These are phyloP conservation scores for Chaetomiaceae sp. DNA, from an alignment of 2,329 filamentous ascomycete species.

Conservation along the genomic window DNA sequence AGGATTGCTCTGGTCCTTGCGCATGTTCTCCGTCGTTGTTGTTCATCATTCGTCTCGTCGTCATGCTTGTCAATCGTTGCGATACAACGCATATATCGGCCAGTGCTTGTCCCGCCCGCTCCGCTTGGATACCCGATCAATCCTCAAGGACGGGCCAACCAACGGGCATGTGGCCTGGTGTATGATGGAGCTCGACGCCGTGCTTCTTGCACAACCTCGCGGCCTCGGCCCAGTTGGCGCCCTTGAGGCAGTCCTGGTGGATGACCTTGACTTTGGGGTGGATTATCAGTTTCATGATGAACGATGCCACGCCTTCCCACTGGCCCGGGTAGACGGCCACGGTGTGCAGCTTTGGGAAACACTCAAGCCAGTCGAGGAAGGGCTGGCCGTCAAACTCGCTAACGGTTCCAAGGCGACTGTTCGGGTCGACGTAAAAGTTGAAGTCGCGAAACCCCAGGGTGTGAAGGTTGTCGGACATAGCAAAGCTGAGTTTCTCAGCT, in stretches of 20 bases:
- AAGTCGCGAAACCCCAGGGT: slow-evolving; percentile 25
- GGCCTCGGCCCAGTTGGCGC: slow-evolving; percentile 14
- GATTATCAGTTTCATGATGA: slow-evolving; percentile 17
- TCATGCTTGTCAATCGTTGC: no score
- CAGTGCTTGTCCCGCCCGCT: no score
- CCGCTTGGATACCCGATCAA: not conserved
- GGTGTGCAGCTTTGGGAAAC: slow-evolving; percentile 22
- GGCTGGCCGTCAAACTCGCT: slow-evolving; percentile 22
- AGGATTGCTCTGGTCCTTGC: no score
- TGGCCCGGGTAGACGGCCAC: slow-evolving; percentile 20
- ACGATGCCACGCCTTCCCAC: not conserved
- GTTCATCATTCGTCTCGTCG: no score
- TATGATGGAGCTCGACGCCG: slow-evolving; percentile 15
- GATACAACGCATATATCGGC: no score
- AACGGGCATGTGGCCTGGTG: not conserved
- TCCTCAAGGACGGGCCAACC: not conserved
- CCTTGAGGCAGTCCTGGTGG: slow-evolving; percentile 16
- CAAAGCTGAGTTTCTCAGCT: slow-evolving; percentile 14
- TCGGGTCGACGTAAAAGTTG: slow-evolving; percentile 16
- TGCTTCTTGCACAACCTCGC: slow-evolving; percentile 6
- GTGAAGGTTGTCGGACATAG: slow-evolving; percentile 15
- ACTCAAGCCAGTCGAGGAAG: slow-evolving; percentile 23
- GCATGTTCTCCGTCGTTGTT: no score
- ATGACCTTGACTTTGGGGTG: slow-evolving; percentile 16
- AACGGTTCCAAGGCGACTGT: not conserved